Conservation (phyloP, 306 rosid genomes). For the Pyrus pyrifolia region DNA sequence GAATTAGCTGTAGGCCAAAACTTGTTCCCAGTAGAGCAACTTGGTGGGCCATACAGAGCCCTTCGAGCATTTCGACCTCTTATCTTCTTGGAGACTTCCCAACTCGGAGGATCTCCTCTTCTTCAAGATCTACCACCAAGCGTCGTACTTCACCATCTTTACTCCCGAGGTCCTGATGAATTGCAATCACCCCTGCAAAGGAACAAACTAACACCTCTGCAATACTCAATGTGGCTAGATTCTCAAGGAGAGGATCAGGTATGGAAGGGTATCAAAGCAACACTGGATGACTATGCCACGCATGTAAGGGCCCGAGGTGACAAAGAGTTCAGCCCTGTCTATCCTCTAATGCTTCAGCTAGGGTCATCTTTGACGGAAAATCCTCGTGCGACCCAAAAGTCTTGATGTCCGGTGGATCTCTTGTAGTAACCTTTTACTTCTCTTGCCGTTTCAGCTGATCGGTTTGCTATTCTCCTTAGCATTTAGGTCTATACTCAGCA, state of each 20-base stretch:
- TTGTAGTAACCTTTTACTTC: background rate
- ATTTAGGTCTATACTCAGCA: background rate
- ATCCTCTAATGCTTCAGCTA: conserved; percentile 88
- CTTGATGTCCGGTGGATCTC: conserved; percentile 25
- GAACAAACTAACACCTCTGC: conserved; percentile 74
- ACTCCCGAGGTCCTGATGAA: conserved; percentile 81
- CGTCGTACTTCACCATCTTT: conserved; percentile 87
- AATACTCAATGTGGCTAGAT: conserved; percentile 94
- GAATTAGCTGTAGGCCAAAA: conserved; percentile 95
- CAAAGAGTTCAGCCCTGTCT: conserved; percentile 87
- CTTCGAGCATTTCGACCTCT: conserved; percentile 97
- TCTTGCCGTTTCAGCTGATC: background rate
- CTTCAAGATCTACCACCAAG: conserved; percentile 92
- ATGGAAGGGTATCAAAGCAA: conserved; percentile 92
- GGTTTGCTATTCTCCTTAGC: background rate
- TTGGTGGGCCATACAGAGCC: conserved; percentile 91
- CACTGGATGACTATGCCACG: conserved; percentile 83
- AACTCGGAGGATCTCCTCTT: conserved; percentile 77
- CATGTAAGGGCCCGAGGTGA: conserved; percentile 85
- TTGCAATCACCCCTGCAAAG: conserved; percentile 92
- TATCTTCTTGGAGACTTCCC: conserved; percentile 92
- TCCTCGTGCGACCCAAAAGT: conserved; percentile 29
- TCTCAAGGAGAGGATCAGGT: conserved; percentile 98
- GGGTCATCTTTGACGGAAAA: conserved; percentile 70
- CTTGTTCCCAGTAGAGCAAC: conserved; percentile 91